These are phyloP conservation scores for Suhomyces coccinellae DNA, from an alignment of 1,139 yeast species.

Conservation along the genomic window DNA sequence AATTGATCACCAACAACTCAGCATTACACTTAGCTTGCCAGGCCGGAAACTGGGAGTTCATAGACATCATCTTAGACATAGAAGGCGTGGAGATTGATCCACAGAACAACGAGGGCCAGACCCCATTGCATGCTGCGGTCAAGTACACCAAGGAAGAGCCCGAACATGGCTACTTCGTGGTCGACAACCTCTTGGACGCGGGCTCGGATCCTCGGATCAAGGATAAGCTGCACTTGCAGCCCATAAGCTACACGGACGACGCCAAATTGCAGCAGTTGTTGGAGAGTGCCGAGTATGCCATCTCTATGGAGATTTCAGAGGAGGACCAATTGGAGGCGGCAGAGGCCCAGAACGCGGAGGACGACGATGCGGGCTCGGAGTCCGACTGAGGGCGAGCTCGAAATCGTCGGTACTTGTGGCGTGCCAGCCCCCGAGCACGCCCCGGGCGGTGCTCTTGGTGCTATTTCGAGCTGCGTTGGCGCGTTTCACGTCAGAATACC, in stretches of 20 bases:
- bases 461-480: conserved; percentile 23
- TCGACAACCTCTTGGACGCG: conserved; percentile 83
- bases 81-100: conserved; percentile 94
- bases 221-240: conserved; percentile 57
- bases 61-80: conserved; percentile 78
- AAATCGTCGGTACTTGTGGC: conserved; percentile 37
- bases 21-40: conserved; percentile 81
- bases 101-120: conserved; percentile 71
- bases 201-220: conserved; percentile 77
- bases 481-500: conserved; percentile 32
- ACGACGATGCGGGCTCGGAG: conserved; percentile 31
- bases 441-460: conserved; percentile 25
- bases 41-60: conserved; percentile 82
- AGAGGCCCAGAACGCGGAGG: conserved; percentile 18
- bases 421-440: conserved; percentile 33
- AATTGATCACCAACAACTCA: conserved; percentile 75
- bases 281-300: conserved; percentile 82
- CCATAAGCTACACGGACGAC: conserved; percentile 68
- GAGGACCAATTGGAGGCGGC: conserved; percentile 27
- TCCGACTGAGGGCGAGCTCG: conserved; percentile 32
- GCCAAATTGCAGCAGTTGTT: conserved; percentile 58
- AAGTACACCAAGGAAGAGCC: conserved; percentile 75
- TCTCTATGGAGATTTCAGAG: conserved; percentile 39
- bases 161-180: conserved; percentile 78
- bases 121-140: conserved; percentile 88